phyloP scores from a whole-genome alignment of 177 flowering plant genomes.

The Vitis hybrid region DNA sequence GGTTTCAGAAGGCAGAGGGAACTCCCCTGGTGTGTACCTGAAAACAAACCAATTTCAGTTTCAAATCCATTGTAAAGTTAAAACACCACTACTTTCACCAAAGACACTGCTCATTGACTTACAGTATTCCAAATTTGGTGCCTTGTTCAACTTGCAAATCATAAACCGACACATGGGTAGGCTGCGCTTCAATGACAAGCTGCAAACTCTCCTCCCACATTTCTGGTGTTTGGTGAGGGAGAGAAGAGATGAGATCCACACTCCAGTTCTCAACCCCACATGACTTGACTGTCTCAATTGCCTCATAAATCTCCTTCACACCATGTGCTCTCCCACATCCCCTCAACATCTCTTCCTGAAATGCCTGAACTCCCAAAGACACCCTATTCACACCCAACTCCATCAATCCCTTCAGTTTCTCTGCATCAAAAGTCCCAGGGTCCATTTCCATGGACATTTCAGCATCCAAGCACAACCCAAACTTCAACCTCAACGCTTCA shows the following conservation, averaged over 20 bases:
- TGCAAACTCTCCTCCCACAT: constrained; percentile 90
- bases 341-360: constrained; percentile 80
- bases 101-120: constrained; percentile 29
- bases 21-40: constrained; percentile 53
- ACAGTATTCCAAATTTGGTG: constrained; percentile 85
- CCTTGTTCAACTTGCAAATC: constrained; percentile 93
- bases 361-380: constrained; percentile 92
- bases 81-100: background rate
- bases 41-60: constrained; percentile 7
- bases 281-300: constrained; percentile 61
- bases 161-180: constrained; percentile 85
- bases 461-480: constrained; percentile 58
- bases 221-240: constrained; percentile 75
- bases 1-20: constrained; percentile 71
- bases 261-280: constrained; percentile 90
- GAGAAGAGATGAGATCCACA: constrained; percentile 87
- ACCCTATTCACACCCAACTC: constrained; percentile 88
- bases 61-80: background rate
- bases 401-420: constrained; percentile 55
- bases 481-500: constrained; percentile 54
- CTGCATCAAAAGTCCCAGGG: constrained; percentile 84
- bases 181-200: constrained; percentile 52
- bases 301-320: constrained; percentile 64
- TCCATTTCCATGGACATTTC: constrained; percentile 96
- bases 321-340: constrained; percentile 94